A percentile compares a stretch with the other conserved stretches of the same genome.
These are phyloP conservation scores for Coelastrella sp. DNA, from an alignment of 139 green algal genomes.

Conservation along the genomic window DNA sequence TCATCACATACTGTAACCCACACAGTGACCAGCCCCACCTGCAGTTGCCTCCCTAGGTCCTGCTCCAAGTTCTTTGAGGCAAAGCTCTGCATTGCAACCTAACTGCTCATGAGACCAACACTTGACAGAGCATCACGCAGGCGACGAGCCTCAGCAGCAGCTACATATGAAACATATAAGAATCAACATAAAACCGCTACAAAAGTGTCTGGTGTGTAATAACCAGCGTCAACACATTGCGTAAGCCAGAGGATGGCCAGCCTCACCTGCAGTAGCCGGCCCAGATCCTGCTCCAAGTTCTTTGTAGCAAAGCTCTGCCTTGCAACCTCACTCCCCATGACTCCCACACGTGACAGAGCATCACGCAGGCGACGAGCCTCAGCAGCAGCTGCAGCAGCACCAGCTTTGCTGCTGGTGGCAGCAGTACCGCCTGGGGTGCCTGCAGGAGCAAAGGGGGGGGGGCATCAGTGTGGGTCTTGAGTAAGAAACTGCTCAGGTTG, in stretches of 20 bases:
- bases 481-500: too few relatives aligned
- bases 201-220: too few relatives aligned
- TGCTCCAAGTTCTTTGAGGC: constrained; percentile 78
- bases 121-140: constrained; percentile 50
- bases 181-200: too few relatives aligned
- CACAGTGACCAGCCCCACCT: constrained; percentile 58
- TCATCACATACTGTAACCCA: too few relatives aligned
- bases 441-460: constrained; percentile 1
- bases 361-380: constrained; percentile 34
- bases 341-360: constrained; percentile 68
- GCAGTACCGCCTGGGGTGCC: background rate
- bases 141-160: constrained; percentile 24
- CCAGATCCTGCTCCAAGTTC: constrained; percentile 82
- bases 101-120: constrained; percentile 78
- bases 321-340: constrained; percentile 71
- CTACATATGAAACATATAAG: too few relatives aligned
- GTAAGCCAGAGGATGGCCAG: too few relatives aligned
- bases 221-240: too few relatives aligned
- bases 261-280: constrained; percentile 75
- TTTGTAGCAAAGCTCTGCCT: constrained; percentile 75
- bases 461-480: too few relatives aligned
- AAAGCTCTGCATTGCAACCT: constrained; percentile 72
- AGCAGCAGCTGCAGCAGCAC: constrained; percentile 16
- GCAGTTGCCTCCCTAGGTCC: constrained; percentile 77
- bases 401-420: background rate